phyloP scores from a whole-genome alignment of 768 basidiomycete genomes.

The Gloeostereum incarnatum region DNA sequence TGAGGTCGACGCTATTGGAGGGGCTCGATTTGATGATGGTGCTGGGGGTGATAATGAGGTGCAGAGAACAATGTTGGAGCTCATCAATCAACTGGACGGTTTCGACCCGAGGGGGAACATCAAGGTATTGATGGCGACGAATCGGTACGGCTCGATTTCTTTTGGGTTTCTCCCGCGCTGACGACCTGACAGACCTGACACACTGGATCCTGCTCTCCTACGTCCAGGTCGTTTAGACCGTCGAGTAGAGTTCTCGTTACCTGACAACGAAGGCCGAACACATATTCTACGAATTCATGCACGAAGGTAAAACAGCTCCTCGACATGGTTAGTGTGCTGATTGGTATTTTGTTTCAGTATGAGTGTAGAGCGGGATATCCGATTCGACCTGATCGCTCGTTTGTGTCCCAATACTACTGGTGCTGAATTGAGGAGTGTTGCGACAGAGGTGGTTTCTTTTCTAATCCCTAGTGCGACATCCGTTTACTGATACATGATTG shows the following conservation, averaged over 20 bases:
- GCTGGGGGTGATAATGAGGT: conserved; percentile 99
- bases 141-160: conserved; percentile 48
- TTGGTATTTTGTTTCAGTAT: conserved; percentile 43
- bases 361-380: conserved; percentile 95
- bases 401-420: conserved; percentile 98
- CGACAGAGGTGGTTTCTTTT: conserved; percentile 66
- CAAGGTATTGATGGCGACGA: conserved; percentile 99
- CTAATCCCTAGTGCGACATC: conserved; percentile 4
- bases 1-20: conserved; percentile 97
- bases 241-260: conserved; percentile 92
- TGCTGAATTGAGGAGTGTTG: conserved; percentile 94
- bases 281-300: conserved; percentile 97
- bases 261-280: conserved; percentile 92
- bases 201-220: conserved; percentile 91
- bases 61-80: conserved; percentile 97
- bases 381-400: conserved; percentile 94
- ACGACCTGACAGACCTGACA: conserved; percentile 52
- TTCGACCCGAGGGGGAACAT: conserved; percentile 99
- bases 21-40: conserved; percentile 96
- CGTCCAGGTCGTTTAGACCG: conserved; percentile 95
- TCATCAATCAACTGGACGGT: conserved; percentile 97
- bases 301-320: conserved; percentile 52
- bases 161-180: neutral
- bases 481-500: neutral
- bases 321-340: neutral